Conservation (phyloP, 2,329 filamentous ascomycete genomes). For the Pyrenochaeta sp. region DNA sequence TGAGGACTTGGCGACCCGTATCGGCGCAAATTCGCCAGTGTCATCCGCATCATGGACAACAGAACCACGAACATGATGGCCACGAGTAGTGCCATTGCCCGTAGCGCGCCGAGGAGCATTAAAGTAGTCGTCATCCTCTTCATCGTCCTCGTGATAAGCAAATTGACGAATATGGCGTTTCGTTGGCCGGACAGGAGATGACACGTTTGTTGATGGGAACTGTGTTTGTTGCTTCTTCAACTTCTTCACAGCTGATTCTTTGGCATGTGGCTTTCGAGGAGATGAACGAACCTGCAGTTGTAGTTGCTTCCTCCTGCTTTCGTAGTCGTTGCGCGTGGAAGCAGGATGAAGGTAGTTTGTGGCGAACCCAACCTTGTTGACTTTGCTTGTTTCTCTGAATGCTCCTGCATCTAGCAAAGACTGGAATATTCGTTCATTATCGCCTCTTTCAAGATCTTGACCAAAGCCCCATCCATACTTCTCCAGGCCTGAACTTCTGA, state of each 20-base stretch:
- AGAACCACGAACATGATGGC: slow-evolving; percentile 48
- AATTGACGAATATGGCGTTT: slow-evolving; percentile 45
- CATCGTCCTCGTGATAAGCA: slow-evolving; percentile 33
- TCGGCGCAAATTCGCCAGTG: slow-evolving; percentile 58
- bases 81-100: slow-evolving; percentile 36
- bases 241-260: slow-evolving; percentile 30
- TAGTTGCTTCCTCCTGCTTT: slow-evolving; percentile 45
- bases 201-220: slow-evolving; percentile 72
- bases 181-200: slow-evolving; percentile 66
- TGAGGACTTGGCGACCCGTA: slow-evolving; percentile 41
- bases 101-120: slow-evolving; percentile 28
- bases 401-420: slow-evolving; percentile 77
- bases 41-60: slow-evolving; percentile 48
- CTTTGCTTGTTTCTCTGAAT: slow-evolving; percentile 73
- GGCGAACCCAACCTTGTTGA: slow-evolving; percentile 72
- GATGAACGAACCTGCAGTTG: slow-evolving; percentile 64
- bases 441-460: slow-evolving; percentile 73
- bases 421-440: slow-evolving; percentile 86
- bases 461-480: slow-evolving; percentile 71
- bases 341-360: slow-evolving; percentile 73
- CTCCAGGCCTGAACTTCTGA: slow-evolving; percentile 62
- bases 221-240: slow-evolving; percentile 51
- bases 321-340: slow-evolving; percentile 57
- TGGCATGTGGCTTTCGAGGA: slow-evolving; percentile 47
- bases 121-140: slow-evolving; percentile 37